Percentiles rank a stretch among this genome's conserved stretches.
phyloP scores from a whole-genome alignment of 2,329 filamentous ascomycete genomes.

The Trichoderma oligosporum region DNA sequence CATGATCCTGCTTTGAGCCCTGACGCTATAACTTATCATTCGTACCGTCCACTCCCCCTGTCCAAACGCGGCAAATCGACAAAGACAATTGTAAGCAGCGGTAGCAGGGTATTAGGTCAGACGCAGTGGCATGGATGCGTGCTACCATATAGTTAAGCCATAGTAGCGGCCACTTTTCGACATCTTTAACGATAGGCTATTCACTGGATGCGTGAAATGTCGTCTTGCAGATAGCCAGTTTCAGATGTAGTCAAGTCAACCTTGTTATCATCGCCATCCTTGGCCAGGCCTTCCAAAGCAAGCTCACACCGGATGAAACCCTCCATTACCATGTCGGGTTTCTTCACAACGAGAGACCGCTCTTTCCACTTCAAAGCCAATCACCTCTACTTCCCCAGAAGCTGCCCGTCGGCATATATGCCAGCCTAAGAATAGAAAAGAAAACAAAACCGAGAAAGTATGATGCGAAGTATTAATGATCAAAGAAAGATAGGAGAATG shows the following conservation, averaged over 20 bases:
- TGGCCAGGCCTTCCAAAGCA: background rate
- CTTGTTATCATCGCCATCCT: background rate
- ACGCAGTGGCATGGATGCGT: background rate
- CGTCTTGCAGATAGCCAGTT: constrained; percentile 1
- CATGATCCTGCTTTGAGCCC: background rate
- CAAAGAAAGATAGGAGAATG: constrained; percentile 32
- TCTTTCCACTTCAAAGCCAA: background rate
- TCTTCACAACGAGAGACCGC: background rate
- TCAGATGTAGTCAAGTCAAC: background rate
- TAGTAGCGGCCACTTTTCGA: background rate
- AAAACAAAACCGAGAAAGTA: constrained; percentile 22
- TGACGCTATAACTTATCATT: background rate
- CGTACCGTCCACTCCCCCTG: background rate
- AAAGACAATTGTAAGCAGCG: background rate
- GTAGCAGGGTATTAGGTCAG: background rate
- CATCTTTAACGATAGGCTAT: background rate
- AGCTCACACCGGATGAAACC: background rate
- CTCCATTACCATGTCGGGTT: background rate
- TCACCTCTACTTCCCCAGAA: constrained; percentile 34
- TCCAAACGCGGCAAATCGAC: background rate
- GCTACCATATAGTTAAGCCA: background rate
- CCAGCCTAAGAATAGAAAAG: constrained; percentile 28
- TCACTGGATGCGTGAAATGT: background rate
- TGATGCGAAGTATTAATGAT: constrained; percentile 25
- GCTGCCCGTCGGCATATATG: constrained; percentile 29